Conservation (phyloP, 202 grass and related monocot genomes). For the Digitaria exilis region DNA sequence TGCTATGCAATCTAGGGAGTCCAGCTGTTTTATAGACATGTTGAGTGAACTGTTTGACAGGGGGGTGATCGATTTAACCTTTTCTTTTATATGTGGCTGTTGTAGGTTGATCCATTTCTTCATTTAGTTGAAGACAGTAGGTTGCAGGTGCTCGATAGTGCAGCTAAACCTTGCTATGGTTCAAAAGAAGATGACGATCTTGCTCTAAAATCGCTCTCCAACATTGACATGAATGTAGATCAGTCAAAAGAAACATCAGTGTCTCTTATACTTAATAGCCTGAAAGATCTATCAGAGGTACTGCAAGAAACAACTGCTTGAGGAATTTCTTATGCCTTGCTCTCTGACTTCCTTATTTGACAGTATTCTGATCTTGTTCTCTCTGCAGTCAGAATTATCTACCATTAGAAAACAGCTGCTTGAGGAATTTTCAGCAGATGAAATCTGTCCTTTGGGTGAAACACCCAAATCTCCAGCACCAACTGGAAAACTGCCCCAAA, state of each 20-base stretch:
- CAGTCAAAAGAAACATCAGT: slow-evolving; percentile 78
- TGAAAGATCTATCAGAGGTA: slow-evolving; percentile 74
- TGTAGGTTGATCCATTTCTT: slow-evolving; percentile 91
- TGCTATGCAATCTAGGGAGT: neutral
- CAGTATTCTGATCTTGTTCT: slow-evolving; percentile 22
- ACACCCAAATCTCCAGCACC: slow-evolving; percentile 32
- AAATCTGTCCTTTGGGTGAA: slow-evolving; percentile 66
- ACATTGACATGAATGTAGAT: slow-evolving; percentile 58
- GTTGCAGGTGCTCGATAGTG: slow-evolving; percentile 60
- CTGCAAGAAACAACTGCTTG: too few species aligned
- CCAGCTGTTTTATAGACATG: neutral
- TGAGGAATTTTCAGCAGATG: slow-evolving; percentile 82
- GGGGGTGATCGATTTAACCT: neutral
- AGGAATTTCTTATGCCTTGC: too few species aligned
- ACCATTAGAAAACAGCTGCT: slow-evolving; percentile 70
- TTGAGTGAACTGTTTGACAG: neutral
- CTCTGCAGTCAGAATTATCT: slow-evolving; percentile 64
- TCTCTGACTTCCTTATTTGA: slow-evolving; percentile 12
- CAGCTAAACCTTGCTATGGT: slow-evolving; percentile 55
- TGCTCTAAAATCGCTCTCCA: slow-evolving; percentile 76
- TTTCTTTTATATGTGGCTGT: slow-evolving; percentile 12
- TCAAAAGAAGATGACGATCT: slow-evolving; percentile 77
- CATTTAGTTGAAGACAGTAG: slow-evolving; percentile 82
- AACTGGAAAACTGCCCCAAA: slow-evolving; percentile 44
- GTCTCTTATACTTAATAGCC: slow-evolving; percentile 68